phyloP scores from a whole-genome alignment of 345 rosid genomes.

The Salix suchowensis region DNA sequence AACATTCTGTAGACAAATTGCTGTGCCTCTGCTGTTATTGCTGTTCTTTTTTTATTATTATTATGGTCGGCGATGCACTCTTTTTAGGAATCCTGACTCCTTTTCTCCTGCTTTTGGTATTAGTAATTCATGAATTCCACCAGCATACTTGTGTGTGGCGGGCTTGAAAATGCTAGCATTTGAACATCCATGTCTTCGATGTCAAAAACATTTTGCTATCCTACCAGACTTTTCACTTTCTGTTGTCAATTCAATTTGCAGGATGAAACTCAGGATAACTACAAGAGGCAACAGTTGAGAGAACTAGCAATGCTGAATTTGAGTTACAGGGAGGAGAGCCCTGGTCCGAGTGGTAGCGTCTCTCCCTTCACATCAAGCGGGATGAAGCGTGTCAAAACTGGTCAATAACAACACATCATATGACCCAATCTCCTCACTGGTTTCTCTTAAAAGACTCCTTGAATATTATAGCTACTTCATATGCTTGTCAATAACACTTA shows the following conservation, averaged over 20 bases:
- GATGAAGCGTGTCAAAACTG: conserved; percentile 90
- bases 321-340: conserved; percentile 82
- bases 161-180: neutral
- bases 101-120: no score
- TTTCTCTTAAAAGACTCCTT: neutral
- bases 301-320: conserved; percentile 85
- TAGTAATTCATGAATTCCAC: neutral
- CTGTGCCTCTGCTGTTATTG: neutral
- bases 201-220: neutral
- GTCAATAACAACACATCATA: conserved; percentile 38
- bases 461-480: neutral
- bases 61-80: neutral
- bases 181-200: no score
- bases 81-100: neutral
- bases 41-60: neutral
- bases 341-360: conserved; percentile 77
- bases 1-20: neutral
- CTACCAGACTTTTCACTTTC: neutral
- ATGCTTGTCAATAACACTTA: conserved; percentile 10
- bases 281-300: conserved; percentile 87
- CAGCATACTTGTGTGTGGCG: neutral
- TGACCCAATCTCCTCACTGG: conserved; percentile 3
- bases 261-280: conserved; percentile 89
- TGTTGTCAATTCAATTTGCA: conserved; percentile 16
- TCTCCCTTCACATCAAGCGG: conserved; percentile 88